Evolutionary conservation across 2,329 filamentous ascomycete species (phyloP).

Genomic region (Fusarium siculi): DNA sequence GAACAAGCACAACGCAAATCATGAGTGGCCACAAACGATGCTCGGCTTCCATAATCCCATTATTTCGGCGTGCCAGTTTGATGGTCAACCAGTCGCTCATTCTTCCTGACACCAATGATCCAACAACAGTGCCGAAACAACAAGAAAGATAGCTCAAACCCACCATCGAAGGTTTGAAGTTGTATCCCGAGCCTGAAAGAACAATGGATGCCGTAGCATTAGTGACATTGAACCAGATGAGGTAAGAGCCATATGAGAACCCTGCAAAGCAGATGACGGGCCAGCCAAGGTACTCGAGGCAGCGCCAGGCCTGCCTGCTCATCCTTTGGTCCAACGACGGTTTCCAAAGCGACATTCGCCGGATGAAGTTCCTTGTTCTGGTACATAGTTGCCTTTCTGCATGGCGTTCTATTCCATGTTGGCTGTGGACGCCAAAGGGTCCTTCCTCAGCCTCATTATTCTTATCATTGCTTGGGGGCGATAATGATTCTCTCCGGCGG

Average conservation of each 20-base stretch:
- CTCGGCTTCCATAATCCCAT: slow-evolving; percentile 55
- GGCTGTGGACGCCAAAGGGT: no score
- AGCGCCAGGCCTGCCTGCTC: slow-evolving; percentile 51
- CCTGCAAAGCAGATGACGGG: slow-evolving; percentile 56
- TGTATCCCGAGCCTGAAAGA: slow-evolving; percentile 51
- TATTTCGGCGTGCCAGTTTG: slow-evolving; percentile 52
- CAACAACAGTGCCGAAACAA: slow-evolving; percentile 45
- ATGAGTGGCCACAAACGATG: slow-evolving; percentile 55
- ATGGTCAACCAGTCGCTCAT: slow-evolving; percentile 54
- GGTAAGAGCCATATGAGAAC: slow-evolving; percentile 55
- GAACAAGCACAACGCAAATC: slow-evolving; percentile 44
- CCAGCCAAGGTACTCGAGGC: slow-evolving; percentile 52
- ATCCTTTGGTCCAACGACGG: slow-evolving; percentile 46
- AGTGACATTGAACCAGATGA: slow-evolving; percentile 57
- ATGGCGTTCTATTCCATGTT: no score
- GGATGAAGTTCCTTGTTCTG: no score
- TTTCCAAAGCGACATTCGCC: no score
- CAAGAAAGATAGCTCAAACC: slow-evolving; percentile 53
- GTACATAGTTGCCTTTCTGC: slow-evolving; percentile 1
- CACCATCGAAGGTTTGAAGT: slow-evolving; percentile 53
- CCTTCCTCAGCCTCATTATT: not conserved
- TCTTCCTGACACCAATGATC: slow-evolving; percentile 45
- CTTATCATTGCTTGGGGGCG: slow-evolving; percentile 19
- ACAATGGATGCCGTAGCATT: slow-evolving; percentile 56
- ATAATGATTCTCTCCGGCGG: not conserved